Conservation (phyloP, 2,329 filamentous ascomycete genomes). For the Scedosporium apiospermum region DNA sequence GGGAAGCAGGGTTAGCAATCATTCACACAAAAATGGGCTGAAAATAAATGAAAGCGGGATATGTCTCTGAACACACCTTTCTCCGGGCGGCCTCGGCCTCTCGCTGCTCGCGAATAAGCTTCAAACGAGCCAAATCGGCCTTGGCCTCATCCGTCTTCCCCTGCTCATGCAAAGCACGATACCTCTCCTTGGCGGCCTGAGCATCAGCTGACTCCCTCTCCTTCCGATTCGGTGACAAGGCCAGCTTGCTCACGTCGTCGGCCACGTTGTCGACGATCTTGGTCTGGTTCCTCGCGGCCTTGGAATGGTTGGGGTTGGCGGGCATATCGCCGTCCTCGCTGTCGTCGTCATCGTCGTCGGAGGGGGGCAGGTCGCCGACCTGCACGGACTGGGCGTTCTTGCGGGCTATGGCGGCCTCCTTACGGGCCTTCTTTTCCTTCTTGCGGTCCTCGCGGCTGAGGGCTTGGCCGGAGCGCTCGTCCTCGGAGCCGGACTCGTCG, state of each 20-base stretch:
- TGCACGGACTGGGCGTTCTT: constrained; percentile 63
- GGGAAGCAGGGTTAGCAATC: neutral
- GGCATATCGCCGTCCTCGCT: constrained; percentile 56
- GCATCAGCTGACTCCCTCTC: constrained; percentile 73
- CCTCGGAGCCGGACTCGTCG: constrained; percentile 37
- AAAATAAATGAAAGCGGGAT: constrained; percentile 9
- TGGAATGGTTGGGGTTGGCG: constrained; percentile 86
- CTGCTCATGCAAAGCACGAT: constrained; percentile 83
- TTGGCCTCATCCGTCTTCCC: constrained; percentile 96
- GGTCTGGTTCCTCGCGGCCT: constrained; percentile 55
- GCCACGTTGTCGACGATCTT: constrained; percentile 41
- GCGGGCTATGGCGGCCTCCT: constrained; percentile 76
- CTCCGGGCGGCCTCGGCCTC: constrained; percentile 76
- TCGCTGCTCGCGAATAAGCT: constrained; percentile 74
- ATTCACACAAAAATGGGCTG: neutral
- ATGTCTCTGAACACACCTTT: constrained; percentile 47
- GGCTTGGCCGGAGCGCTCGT: constrained; percentile 37
- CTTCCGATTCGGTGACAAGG: constrained; percentile 36
- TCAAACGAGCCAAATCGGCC: constrained; percentile 76
- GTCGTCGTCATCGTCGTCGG: constrained; percentile 46
- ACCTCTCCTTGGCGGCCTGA: constrained; percentile 78
- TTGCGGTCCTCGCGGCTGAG: constrained; percentile 76
- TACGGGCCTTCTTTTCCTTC: constrained; percentile 79
- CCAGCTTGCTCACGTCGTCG: constrained; percentile 46
- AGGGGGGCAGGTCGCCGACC: constrained; percentile 77